Base-by-base conservation (phyloP, 306 rosid genomes). In the Sicyos baderoa region DNA sequence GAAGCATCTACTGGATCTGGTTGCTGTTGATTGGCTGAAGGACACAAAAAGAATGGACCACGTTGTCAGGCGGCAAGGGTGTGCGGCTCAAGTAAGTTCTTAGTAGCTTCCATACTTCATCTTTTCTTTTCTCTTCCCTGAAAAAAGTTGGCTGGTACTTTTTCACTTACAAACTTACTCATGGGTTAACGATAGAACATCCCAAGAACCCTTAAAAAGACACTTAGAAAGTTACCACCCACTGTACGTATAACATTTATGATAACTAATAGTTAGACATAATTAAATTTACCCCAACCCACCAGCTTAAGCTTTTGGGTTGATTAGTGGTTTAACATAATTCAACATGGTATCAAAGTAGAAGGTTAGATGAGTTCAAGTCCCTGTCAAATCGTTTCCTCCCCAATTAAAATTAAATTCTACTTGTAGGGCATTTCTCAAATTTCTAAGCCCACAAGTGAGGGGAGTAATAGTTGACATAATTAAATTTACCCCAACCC, bases 11-110 rank as follows among this genome's bases (percentile, higher is more conserved):
- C 83, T 90, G 88, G 99, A 93, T 86, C 99, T 93, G 1, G 95
- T 90, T 72, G 91, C 99, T 45, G 99, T 93, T 69, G 99, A 93
- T 82, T 93, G 99, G 99, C 88, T 93, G 76, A 93, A 88, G 86
- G 99, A 90, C 81, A 82, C 94, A 22, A 93, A 93, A 83, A 85
- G 97, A 82, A 93, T 93, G 86, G 99, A 93, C 77, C 99, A 93
- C 73, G 97, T 93, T 80, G 97, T 86, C 72, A 78, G 78, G 81
- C 97, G 96, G 75, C 96, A 84, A 64, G 99, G 99, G 67, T 88
- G 96, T 82, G 96, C 96, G 54, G 96, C 97, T 35, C 99, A 90
- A 75, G 99, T 93, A 82, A 81, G 90, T 75, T 48, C 32, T 76
- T 19, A 57, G 52, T 51, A 59, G 21, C 22, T 71, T 22, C 40